Base-by-base conservation (phyloP, 345 rosid species). In the Anastatica hierochuntica region DNA sequence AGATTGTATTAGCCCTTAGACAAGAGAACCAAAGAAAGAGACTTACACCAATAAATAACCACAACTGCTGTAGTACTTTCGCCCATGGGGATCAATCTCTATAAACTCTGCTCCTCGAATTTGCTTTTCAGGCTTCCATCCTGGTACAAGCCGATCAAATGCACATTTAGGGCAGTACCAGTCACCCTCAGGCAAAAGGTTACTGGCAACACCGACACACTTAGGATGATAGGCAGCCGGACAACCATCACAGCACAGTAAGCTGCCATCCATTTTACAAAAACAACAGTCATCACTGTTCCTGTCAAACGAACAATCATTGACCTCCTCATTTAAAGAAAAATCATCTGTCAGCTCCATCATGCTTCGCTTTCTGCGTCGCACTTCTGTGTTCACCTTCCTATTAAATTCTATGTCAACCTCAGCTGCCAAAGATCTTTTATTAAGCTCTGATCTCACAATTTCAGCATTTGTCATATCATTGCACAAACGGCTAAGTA, bases 131-230 rank as follows among this genome's bases (percentile, higher is more conserved):
- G 73, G 64, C 68, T 76, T 87, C 76, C 65, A 61, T 47, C 67
- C 67, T 41, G 80, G 78, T 54, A 74, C 73, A 41, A 63, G 67
- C 62, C 72, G 72, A 47, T 78, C 82, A 59, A 79, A 66, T 17
- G 74, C 79, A 74, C 98, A 92, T 75, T 92, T 95, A n/a, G 96
- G 95, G 72, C 98, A 92, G 71, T 67, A 87, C 98, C 98, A 88
- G 45, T 87, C 90, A 55, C 96, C 95, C 70, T 84, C 95, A 40
- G 95, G 95, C 80, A 92, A 79, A 62, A 74, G 85, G 67, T 80
- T 80, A 69, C 55, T 74, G 48, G 72, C 86, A 70, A 92, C 77
- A 62, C 95, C 98, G 0, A 84, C 86, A 49, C 98, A 92, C 74
- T 80, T 92, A 51, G 98, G 81, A 75, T 92, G 98, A 72, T 81